phyloP scores from a whole-genome alignment of 441 rosid species.

The Eutrema salsugineum region DNA sequence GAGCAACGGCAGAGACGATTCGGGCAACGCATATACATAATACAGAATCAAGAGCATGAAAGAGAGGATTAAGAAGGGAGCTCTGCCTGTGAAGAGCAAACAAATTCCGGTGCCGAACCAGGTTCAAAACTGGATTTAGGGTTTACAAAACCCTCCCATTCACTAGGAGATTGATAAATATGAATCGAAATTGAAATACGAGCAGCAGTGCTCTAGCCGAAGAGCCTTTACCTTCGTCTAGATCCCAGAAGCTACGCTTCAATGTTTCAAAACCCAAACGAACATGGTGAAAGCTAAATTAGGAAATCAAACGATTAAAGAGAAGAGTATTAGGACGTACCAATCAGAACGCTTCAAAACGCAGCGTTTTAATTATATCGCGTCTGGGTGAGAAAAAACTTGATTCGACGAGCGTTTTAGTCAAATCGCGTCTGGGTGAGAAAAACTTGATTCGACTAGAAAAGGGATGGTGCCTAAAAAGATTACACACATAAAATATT shows the following conservation, averaged over 20 bases:
- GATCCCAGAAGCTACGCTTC: constrained; percentile 24
- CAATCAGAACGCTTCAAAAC: neutral
- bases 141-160: constrained; percentile 12
- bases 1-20: neutral
- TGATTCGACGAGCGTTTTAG: too few species aligned
- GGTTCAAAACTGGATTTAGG: constrained; percentile 24
- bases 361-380: neutral
- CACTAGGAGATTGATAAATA: neutral
- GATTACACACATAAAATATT: too few species aligned
- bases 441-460: neutral
- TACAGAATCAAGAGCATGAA: neutral
- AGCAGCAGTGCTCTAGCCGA: neutral
- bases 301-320: constrained; percentile 8
- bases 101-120: neutral
- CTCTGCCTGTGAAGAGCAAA: neutral
- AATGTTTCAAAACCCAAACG: constrained; percentile 14
- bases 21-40: neutral
- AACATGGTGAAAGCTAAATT: constrained; percentile 12
- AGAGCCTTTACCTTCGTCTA: constrained; percentile 12
- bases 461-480: too few species aligned
- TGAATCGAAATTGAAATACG: neutral
- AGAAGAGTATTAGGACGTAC: neutral
- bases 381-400: neutral
- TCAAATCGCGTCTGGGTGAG: too few species aligned
- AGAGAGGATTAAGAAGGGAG: neutral